These are phyloP conservation scores for Nidula microcarpa DNA, from an alignment of 768 basidiomycete species.

Conservation along the genomic window DNA sequence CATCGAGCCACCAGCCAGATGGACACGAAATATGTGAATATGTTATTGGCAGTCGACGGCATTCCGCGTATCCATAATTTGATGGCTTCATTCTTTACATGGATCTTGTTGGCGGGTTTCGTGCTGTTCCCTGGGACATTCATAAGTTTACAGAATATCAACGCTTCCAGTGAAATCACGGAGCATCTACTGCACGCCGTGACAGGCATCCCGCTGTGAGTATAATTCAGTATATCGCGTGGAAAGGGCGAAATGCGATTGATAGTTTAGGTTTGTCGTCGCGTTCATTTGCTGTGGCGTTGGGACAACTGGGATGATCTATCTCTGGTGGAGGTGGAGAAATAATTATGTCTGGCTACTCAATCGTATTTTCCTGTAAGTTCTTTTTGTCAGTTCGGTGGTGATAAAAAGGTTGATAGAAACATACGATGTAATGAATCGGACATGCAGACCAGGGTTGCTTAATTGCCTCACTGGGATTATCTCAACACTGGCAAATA, in stretches of 20 bases:
- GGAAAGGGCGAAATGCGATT: background rate
- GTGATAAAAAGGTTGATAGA: too few relatives aligned
- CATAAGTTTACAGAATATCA: slow-evolving; percentile 36
- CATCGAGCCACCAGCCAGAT: slow-evolving; percentile 18
- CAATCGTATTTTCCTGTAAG: slow-evolving; percentile 56
- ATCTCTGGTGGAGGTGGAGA: slow-evolving; percentile 59
- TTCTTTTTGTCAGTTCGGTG: background rate
- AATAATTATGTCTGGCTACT: slow-evolving; percentile 57
- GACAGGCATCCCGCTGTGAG: slow-evolving; percentile 44
- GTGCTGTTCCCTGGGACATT: slow-evolving; percentile 63
- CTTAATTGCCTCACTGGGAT: slow-evolving; percentile 56
- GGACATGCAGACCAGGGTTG: slow-evolving; percentile 42
- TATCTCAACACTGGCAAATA: slow-evolving; percentile 48
- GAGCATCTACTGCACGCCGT: slow-evolving; percentile 30
- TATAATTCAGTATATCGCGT: background rate
- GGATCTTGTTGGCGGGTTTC: slow-evolving; percentile 62
- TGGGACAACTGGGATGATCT: slow-evolving; percentile 51
- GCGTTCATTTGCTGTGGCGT: slow-evolving; percentile 55
- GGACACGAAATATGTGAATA: slow-evolving; percentile 54
- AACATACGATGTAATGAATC: too few relatives aligned
- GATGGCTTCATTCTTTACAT: slow-evolving; percentile 55
- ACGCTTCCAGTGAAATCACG: slow-evolving; percentile 23
- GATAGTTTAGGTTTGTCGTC: slow-evolving; percentile 40
- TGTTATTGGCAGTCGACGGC: slow-evolving; percentile 58
- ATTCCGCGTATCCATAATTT: slow-evolving; percentile 49